These are phyloP conservation scores for Paecilomyces fulvus DNA, from an alignment of 2,329 filamentous ascomycete genomes.

Conservation along the genomic window DNA sequence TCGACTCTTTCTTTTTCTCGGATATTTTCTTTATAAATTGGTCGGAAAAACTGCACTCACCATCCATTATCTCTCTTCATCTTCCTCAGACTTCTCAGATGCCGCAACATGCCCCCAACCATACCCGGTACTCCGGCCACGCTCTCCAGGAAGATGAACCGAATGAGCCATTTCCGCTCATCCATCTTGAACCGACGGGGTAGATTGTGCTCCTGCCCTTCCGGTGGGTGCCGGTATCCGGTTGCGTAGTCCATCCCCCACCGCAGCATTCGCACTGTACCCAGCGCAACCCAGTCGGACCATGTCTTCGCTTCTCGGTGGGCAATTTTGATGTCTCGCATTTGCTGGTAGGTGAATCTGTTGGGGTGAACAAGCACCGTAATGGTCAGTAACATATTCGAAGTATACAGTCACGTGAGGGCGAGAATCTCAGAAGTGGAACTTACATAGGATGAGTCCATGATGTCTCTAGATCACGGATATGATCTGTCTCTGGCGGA, in stretches of 20 bases:
- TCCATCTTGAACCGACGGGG: conserved; percentile 62
- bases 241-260: conserved; percentile 77
- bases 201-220: conserved; percentile 32
- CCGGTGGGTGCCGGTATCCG: conserved; percentile 65
- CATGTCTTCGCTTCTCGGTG: conserved; percentile 65
- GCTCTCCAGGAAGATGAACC: conserved; percentile 89
- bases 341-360: conserved; percentile 66
- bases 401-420: neutral
- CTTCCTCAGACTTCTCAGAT: conserved; percentile 72
- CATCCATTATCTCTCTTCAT: conserved; percentile 92
- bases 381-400: neutral
- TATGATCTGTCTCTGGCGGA: conserved; percentile 47
- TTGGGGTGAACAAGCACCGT: conserved; percentile 8
- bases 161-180: conserved; percentile 79
- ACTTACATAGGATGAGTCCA: conserved; percentile 58
- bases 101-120: conserved; percentile 90
- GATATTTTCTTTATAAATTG: neutral
- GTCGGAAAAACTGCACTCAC: conserved; percentile 28
- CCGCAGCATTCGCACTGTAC: conserved; percentile 65
- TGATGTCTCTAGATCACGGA: conserved; percentile 54
- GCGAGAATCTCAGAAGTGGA: neutral
- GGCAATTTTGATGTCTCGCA: conserved; percentile 63
- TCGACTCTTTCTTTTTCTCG: neutral
- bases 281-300: conserved; percentile 72
- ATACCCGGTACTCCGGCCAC: conserved; percentile 94